Evolutionary conservation across 768 basidiomycete species (phyloP).

Genomic region (Leucocoprinus leucothites): DNA sequence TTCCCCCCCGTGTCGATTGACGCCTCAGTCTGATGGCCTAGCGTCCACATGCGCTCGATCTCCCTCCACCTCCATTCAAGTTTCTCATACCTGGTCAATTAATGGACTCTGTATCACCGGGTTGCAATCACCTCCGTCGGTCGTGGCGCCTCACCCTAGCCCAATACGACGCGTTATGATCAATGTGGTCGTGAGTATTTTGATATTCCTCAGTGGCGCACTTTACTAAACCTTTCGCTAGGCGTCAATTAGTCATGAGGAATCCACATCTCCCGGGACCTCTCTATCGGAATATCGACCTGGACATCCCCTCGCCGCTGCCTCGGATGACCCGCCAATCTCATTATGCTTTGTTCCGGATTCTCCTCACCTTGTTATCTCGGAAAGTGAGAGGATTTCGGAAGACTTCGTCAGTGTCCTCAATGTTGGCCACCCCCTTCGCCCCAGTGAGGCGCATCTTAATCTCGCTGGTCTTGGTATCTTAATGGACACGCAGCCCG

Average conservation of each 20-base stretch:
- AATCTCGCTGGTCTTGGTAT: constrained; percentile 1
- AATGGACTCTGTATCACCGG: constrained; percentile 5
- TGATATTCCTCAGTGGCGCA: neutral
- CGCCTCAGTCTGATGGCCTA: neutral
- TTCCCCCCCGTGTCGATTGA: neutral
- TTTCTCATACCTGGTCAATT: neutral
- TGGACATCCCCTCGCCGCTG: too few species aligned
- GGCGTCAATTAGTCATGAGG: neutral
- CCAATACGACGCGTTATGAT: neutral
- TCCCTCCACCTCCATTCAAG: neutral
- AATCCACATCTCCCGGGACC: neutral
- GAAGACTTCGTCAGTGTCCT: constrained; percentile 4
- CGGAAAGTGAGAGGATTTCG: neutral
- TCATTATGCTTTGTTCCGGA: too few species aligned
- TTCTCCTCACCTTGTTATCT: neutral
- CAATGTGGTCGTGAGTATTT: neutral
- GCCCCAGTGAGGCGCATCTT: neutral
- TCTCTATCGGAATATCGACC: too few species aligned
- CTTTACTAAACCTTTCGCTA: neutral
- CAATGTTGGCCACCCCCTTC: constrained; percentile 1
- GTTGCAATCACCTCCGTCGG: neutral
- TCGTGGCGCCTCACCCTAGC: neutral
- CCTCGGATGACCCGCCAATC: too few species aligned
- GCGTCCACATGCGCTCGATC: neutral
- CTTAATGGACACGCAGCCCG: neutral